Base-by-base conservation (phyloP, 2,329 filamentous ascomycete species). In the Ophiosphaerella narmari region DNA sequence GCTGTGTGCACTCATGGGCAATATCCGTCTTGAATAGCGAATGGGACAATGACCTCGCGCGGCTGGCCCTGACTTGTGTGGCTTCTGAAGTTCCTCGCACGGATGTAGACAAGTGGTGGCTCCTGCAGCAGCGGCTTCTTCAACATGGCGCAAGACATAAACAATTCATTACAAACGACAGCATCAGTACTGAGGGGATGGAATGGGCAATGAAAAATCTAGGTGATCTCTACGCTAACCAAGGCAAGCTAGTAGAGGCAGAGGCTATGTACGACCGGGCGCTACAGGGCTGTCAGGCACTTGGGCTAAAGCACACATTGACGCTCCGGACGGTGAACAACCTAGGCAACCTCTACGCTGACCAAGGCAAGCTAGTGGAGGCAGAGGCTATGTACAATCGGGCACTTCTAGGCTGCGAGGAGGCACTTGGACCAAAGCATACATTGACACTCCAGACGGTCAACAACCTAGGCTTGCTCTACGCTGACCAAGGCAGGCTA, bases 1-100 rank as follows among this genome's bases (percentile, higher is more conserved):
- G 58, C 32, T 74, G 67, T 48, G 65, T 75, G 31, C 69, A 74
- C 55, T 52, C 60, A 7, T 74, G 65, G 70, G 66, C 56, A 46
- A 53, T 54, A 7, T 44, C 63, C 46, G 59, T 67, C 1, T 48
- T 72, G 7, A 71, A 71, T 44, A 8, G 34, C 24, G 44, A 55
- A 38, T 59, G 57, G 57, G 50, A 62, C 26, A 7, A 39, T 26
- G 42, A 34, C 2, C 18, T 63, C 14, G 55, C 53, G 24, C 7
- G 24, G 31, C 14, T 63, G 14, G 57, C 59, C 23, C 42, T 65
- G 29, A 40, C 18, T 14, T 65, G 57, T 42, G 50, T 61, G 7
- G 55, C 42, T 16, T 43, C 32, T 16, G 21, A 65, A 21, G 44
- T 60, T 32, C 60, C 60, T 43, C 40, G 23, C 14, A 53, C 4